Conservation (phyloP, 305 asterid species). For the Fraxinus platypoda region DNA sequence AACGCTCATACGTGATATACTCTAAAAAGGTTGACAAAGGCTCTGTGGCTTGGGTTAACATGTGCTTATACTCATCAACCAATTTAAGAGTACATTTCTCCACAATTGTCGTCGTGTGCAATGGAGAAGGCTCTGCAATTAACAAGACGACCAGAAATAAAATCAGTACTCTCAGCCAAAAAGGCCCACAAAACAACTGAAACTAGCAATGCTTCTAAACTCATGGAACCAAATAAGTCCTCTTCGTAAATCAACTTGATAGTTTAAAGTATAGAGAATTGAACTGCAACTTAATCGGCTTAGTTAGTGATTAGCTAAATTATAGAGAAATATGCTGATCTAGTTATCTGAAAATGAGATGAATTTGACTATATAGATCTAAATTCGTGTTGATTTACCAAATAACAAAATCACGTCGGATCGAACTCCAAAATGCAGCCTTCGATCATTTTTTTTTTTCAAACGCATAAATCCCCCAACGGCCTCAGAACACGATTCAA, state of each 20-base stretch:
- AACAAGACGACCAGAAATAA: background rate
- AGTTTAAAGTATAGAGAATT: background rate
- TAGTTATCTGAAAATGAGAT: background rate
- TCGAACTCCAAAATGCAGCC: background rate
- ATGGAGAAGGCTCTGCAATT: background rate
- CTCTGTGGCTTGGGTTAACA: background rate
- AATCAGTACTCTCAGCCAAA: background rate
- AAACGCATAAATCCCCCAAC: background rate
- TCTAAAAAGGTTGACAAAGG: background rate
- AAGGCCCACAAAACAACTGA: background rate
- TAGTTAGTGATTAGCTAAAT: background rate
- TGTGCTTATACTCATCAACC: background rate
- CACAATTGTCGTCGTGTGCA: background rate
- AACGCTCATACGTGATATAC: background rate
- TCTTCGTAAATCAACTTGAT: background rate
- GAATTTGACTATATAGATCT: background rate
- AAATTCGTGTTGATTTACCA: background rate
- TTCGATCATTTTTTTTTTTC: background rate
- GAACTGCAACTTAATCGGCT: background rate
- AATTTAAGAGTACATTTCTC: background rate
- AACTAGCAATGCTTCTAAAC: background rate
- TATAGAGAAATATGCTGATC: background rate
- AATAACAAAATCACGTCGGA: background rate
- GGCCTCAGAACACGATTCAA: background rate
- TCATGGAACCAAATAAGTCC: background rate